phyloP scores from a whole-genome alignment of 768 basidiomycete genomes.

The Coprinopsis marcescibilis region DNA sequence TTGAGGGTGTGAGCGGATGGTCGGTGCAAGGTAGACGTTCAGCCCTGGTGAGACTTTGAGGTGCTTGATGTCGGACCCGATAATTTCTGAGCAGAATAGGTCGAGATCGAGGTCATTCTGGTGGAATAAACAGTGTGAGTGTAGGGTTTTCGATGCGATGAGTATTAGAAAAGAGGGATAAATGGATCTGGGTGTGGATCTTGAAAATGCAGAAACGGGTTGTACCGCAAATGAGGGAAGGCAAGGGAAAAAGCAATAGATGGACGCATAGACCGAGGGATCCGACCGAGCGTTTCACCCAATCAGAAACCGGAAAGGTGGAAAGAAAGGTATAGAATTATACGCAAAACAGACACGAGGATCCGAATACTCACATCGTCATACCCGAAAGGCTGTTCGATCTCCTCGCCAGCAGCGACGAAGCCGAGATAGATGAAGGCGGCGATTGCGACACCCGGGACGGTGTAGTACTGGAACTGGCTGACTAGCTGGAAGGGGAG shows the following conservation, averaged over 20 bases:
- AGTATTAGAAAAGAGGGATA: not conserved
- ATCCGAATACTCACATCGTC: slow-evolving; percentile 40
- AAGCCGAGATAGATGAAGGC: slow-evolving; percentile 75
- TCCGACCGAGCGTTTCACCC: too few species aligned
- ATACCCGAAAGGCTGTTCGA: slow-evolving; percentile 66
- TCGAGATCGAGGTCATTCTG: slow-evolving; percentile 67
- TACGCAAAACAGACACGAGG: not conserved
- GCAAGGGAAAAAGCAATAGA: too few species aligned
- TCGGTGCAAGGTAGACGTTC: slow-evolving; percentile 42
- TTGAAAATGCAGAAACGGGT: too few species aligned
- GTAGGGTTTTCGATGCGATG: not conserved
- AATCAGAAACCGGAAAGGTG: too few species aligned
- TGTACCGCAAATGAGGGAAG: too few species aligned
- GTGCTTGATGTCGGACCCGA: slow-evolving; percentile 51
- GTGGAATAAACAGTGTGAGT: not conserved
- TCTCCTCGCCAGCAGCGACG: slow-evolving; percentile 65
- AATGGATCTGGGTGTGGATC: too few species aligned
- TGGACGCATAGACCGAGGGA: too few species aligned
- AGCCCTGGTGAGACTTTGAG: slow-evolving; percentile 45
- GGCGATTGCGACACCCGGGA: slow-evolving; percentile 60
- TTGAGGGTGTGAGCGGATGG: slow-evolving; percentile 10
- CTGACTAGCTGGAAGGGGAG: slow-evolving; percentile 69
- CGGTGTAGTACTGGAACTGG: slow-evolving; percentile 57
- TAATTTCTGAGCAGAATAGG: slow-evolving; percentile 52
- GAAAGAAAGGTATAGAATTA: too few species aligned